Conservation (phyloP, 768 basidiomycete genomes). For the Tylopilus cervinicoccineus region DNA sequence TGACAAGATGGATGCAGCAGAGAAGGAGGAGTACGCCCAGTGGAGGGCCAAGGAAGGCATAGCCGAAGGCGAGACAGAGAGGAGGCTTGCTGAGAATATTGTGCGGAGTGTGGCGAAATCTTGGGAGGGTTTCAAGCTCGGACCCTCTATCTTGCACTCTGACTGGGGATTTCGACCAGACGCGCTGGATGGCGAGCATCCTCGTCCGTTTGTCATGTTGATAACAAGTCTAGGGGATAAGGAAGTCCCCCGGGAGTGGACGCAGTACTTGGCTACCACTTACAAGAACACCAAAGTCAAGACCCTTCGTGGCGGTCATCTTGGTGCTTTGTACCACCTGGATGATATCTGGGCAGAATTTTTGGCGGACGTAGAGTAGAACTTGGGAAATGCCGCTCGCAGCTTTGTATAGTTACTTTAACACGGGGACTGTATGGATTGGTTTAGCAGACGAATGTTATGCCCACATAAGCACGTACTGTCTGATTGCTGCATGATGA, state of each 20-base stretch:
- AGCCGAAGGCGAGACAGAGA: slow-evolving; percentile 42
- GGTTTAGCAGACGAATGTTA: too few relatives aligned
- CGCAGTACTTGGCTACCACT: slow-evolving; percentile 44
- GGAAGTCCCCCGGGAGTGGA: slow-evolving; percentile 40
- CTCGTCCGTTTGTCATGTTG: slow-evolving; percentile 43
- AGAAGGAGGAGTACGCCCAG: slow-evolving; percentile 30
- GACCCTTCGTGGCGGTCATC: slow-evolving; percentile 46
- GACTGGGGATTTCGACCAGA: slow-evolving; percentile 49
- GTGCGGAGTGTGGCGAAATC: slow-evolving; percentile 45
- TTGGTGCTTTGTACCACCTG: slow-evolving; percentile 42
- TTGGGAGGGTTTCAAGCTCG: slow-evolving; percentile 51
- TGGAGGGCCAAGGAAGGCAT: slow-evolving; percentile 41
- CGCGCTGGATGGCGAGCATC: slow-evolving; percentile 42
- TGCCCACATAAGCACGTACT: too few relatives aligned
- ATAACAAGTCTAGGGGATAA: slow-evolving; percentile 41
- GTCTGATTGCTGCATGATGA: too few relatives aligned
- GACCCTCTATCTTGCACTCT: slow-evolving; percentile 40
- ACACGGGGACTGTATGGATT: too few relatives aligned
- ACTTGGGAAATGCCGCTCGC: too few relatives aligned
- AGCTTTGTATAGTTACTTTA: too few relatives aligned
- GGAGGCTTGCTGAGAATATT: slow-evolving; percentile 38
- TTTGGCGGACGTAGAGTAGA: slow-evolving; percentile 16
- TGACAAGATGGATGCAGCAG: slow-evolving; percentile 37
- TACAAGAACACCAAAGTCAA: slow-evolving; percentile 43
- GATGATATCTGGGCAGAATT: slow-evolving; percentile 44